Evolutionary conservation across 129 eudicot genomes (phyloP).

Genomic region (Flaveria linearis): DNA sequence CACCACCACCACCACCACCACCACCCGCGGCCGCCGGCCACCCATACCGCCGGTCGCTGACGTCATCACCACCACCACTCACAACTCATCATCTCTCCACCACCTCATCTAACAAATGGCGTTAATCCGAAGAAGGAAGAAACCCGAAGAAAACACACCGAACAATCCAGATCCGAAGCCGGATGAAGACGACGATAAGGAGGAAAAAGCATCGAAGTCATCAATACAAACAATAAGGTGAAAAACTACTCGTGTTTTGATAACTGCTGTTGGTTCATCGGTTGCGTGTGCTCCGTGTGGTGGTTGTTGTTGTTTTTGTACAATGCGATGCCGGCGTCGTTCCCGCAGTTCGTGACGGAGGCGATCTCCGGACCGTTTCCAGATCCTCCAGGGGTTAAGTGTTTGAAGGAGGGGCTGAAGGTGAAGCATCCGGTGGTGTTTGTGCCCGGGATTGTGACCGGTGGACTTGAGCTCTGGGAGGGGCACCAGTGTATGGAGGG

Average conservation of each 20-base stretch:
- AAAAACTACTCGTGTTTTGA: constrained; percentile 76
- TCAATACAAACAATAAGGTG: constrained; percentile 1
- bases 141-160: constrained; percentile 28
- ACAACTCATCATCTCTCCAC: neutral
- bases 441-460: constrained; percentile 95
- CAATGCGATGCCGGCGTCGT: constrained; percentile 84
- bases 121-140: constrained; percentile 45
- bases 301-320: constrained; percentile 72
- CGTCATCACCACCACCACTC: constrained; percentile 3
- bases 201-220: constrained; percentile 15
- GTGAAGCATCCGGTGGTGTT: constrained; percentile 95
- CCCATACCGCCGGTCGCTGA: constrained; percentile 24
- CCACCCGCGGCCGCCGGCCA: constrained; percentile 23
- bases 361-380: constrained; percentile 88
- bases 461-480: constrained; percentile 95
- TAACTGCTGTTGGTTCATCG: constrained; percentile 86
- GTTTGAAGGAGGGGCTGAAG: constrained; percentile 66
- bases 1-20: constrained; percentile 22
- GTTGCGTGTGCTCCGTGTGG: constrained; percentile 77
- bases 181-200: constrained; percentile 35
- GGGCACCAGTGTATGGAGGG: constrained; percentile 90
- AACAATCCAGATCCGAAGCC: constrained; percentile 17
- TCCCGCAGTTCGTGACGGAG: constrained; percentile 91
- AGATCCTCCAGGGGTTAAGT: constrained; percentile 94
- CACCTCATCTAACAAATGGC: constrained; percentile 34